phyloP scores from a whole-genome alignment of 768 basidiomycete genomes.

The Agrocybe praecox region DNA sequence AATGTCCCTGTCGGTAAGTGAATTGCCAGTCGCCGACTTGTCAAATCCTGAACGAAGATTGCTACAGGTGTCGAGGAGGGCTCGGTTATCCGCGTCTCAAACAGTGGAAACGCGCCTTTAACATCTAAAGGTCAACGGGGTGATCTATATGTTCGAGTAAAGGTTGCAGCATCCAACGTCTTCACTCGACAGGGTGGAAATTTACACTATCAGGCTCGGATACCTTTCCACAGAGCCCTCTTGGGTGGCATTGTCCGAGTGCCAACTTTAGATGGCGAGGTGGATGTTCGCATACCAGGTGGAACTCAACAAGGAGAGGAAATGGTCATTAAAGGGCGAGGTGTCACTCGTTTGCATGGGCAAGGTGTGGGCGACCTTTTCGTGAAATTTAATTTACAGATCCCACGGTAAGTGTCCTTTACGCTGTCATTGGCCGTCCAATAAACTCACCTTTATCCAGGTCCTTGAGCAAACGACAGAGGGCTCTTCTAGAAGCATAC shows the following conservation, averaged over 20 bases:
- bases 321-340: conserved; percentile 89
- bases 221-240: conserved; percentile 89
- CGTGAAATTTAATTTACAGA: conserved; percentile 82
- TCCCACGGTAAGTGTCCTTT: conserved; percentile 75
- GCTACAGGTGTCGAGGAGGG: conserved; percentile 88
- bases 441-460: conserved; percentile 41
- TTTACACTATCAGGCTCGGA: conserved; percentile 85
- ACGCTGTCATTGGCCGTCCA: neutral
- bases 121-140: conserved; percentile 78
- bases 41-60: neutral
- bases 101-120: conserved; percentile 83
- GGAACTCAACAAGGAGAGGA: conserved; percentile 98
- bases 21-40: conserved; percentile 5
- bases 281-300: conserved; percentile 88
- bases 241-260: conserved; percentile 93
- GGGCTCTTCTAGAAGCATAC: conserved; percentile 84
- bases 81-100: conserved; percentile 83
- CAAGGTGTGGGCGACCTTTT: conserved; percentile 81
- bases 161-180: conserved; percentile 78
- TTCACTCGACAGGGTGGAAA: conserved; percentile 93
- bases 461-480: conserved; percentile 81
- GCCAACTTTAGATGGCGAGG: conserved; percentile 93
- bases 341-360: conserved; percentile 65
- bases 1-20: conserved; percentile 83
- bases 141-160: conserved; percentile 85